Evolutionary conservation across 2,329 filamentous ascomycete species (phyloP), one percentile per base, ranked within the genome.

Genomic region (Huntiella decipiens): DNA sequence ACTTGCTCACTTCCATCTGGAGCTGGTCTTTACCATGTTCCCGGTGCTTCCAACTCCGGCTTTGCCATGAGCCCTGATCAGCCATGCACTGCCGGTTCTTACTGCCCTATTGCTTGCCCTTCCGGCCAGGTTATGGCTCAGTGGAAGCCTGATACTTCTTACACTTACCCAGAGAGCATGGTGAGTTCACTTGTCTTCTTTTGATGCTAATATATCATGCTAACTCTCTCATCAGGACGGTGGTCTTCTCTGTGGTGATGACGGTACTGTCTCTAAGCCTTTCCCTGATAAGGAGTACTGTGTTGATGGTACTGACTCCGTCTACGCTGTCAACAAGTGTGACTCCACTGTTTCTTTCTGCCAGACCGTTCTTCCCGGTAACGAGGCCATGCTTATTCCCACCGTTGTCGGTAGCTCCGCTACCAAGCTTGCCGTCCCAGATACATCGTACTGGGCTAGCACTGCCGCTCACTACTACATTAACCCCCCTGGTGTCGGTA

Each of bases 381-480:
- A 84, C 55, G 82, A 87, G 63, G 78, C 78, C 50, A 87, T 87
- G 81, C 66, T 86, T 53, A 86, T 86, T 54, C 80, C 81, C 12
- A 87, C 80, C n/a, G 60, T 76, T 51, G 76, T 86, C 40, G 56
- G 66, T 16, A 62, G 66, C 51, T 60, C 58, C 7, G 65, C 66
- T n/a, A 37, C 50, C 34, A 46, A 45, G 11, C 65, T 88, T 46
- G 80, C 82, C 43, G 80, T 87, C 33, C 82, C 82, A 6, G 77
- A 68, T 47, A 62, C 68, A 13, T 68, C 63, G 47, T 87, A 87
- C 61, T 87, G 81, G 82, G 73, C 67, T 53, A 61, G 63, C 38
- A 86, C 82, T 10, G 73, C 81, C 49, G 79, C 82, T 49, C 82
- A 88, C 74, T 86, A 72, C 61, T 87, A 87, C 56, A 73, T 87